Evolutionary conservation across 768 basidiomycete genomes (phyloP).

Genomic region (Lentinula sp.): DNA sequence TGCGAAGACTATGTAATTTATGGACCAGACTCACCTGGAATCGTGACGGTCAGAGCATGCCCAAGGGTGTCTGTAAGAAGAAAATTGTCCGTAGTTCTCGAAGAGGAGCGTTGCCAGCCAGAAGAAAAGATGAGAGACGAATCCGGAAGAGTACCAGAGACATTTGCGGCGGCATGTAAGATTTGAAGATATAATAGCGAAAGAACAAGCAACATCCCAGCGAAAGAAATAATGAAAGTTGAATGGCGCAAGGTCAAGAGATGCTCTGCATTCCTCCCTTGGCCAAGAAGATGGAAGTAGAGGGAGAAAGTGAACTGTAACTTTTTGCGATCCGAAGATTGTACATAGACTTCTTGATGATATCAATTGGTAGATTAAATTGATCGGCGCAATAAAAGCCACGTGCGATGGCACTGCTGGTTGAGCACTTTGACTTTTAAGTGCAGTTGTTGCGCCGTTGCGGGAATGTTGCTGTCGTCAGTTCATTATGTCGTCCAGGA

Average conservation of each 20-base stretch:
- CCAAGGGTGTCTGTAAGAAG: conserved; percentile 12
- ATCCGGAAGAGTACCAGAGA: conserved; percentile 7
- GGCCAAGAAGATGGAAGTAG: conserved; percentile 8
- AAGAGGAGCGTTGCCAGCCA: conserved; percentile 13
- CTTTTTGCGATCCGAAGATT: background rate
- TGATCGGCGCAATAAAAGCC: conserved; percentile 3
- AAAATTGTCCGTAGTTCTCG: conserved; percentile 6
- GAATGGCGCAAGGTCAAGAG: background rate
- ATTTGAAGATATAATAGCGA: background rate
- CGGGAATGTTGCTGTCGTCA: conserved; percentile 3
- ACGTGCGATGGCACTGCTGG: background rate
- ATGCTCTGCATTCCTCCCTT: conserved; percentile 10
- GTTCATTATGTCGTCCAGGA: conserved; percentile 25
- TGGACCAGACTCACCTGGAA: conserved; percentile 19
- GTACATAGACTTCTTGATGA: background rate
- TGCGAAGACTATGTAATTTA: background rate
- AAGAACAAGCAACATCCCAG: background rate
- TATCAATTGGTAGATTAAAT: background rate
- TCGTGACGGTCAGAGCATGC: conserved; percentile 12
- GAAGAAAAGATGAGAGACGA: conserved; percentile 13
- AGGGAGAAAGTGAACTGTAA: background rate
- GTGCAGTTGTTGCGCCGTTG: background rate
- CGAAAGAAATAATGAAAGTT: background rate
- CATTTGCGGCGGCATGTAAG: conserved; percentile 5
- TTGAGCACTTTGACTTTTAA: background rate